Percentiles rank a stretch among this genome's conserved stretches.
These are phyloP conservation scores for Prosopis cineraria DNA, from an alignment of 306 rosid species.

Conservation along the genomic window DNA sequence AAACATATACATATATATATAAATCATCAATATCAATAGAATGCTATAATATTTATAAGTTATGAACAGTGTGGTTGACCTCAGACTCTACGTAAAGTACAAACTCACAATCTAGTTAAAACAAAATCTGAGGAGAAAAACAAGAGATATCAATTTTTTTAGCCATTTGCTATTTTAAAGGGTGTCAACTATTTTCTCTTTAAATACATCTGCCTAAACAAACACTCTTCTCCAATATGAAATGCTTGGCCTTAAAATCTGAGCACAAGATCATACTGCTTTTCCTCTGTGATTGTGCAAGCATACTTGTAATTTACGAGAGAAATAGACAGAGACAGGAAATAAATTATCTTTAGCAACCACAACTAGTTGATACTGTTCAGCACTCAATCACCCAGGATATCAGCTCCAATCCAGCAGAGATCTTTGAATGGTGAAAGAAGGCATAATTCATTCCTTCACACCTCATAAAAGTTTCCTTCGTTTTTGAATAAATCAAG, in stretches of 20 bases:
- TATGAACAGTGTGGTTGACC: neutral
- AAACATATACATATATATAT: neutral
- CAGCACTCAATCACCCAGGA: neutral
- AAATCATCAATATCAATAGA: neutral
- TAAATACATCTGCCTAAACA: conserved; percentile 2
- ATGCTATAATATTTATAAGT: neutral
- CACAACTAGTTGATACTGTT: neutral
- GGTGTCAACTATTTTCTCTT: conserved; percentile 8
- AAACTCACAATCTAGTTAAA: neutral
- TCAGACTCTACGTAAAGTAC: neutral
- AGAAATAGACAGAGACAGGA: neutral
- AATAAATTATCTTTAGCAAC: neutral
- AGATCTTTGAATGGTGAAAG: conserved; percentile 19
- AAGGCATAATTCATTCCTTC: conserved; percentile 15
- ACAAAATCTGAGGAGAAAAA: neutral
- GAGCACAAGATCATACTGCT: neutral
- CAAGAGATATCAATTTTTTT: conserved; percentile 11
- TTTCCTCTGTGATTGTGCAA: neutral
- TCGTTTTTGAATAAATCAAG: conserved; percentile 14
- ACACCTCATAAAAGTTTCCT: neutral
- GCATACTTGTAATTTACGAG: neutral
- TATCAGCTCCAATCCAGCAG: neutral
- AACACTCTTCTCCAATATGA: conserved; percentile 10
- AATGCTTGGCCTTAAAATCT: neutral
- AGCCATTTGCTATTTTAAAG: neutral